Evolutionary conservation across 176 grass and related monocot species (phyloP).

Genomic region (Calamus simplicifolius): DNA sequence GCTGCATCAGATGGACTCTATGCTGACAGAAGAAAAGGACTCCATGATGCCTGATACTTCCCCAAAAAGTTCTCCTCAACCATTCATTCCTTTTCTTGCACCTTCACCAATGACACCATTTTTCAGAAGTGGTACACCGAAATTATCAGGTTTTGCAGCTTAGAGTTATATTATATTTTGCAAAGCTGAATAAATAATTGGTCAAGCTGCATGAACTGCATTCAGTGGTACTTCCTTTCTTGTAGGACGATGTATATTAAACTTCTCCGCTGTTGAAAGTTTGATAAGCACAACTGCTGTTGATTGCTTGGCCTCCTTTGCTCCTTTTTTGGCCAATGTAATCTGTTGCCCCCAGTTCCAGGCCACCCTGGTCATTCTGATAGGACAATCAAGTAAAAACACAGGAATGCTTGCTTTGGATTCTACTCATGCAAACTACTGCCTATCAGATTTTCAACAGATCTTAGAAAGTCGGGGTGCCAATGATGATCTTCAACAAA

Average conservation of each 20-base stretch:
- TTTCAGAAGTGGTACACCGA: slow-evolving; percentile 77
- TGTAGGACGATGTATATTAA: slow-evolving; percentile 67
- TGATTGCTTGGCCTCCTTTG: slow-evolving; percentile 72
- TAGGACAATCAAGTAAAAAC: slow-evolving; percentile 83
- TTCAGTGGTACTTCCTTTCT: background rate
- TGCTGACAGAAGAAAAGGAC: slow-evolving; percentile 21
- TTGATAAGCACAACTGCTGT: slow-evolving; percentile 71
- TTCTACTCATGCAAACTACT: slow-evolving; percentile 61
- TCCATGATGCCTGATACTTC: slow-evolving; percentile 49
- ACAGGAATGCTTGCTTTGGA: slow-evolving; percentile 70
- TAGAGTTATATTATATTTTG: background rate
- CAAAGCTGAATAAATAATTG: background rate
- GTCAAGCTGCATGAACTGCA: background rate
- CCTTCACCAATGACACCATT: slow-evolving; percentile 76
- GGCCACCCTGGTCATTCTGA: slow-evolving; percentile 76
- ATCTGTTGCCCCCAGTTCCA: slow-evolving; percentile 95
- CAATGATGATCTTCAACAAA: slow-evolving; percentile 46
- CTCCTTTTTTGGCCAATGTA: slow-evolving; percentile 86
- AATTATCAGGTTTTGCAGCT: slow-evolving; percentile 56
- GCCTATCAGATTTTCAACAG: slow-evolving; percentile 86
- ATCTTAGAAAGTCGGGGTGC: slow-evolving; percentile 71
- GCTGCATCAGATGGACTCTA: slow-evolving; percentile 24
- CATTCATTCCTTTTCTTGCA: slow-evolving; percentile 57
- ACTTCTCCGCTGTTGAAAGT: slow-evolving; percentile 55
- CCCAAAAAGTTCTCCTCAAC: slow-evolving; percentile 58